Percentiles rank a stretch among this genome's conserved stretches.
phyloP scores from a whole-genome alignment of 148 eudicot species.

The Simmondsia chinensis region DNA sequence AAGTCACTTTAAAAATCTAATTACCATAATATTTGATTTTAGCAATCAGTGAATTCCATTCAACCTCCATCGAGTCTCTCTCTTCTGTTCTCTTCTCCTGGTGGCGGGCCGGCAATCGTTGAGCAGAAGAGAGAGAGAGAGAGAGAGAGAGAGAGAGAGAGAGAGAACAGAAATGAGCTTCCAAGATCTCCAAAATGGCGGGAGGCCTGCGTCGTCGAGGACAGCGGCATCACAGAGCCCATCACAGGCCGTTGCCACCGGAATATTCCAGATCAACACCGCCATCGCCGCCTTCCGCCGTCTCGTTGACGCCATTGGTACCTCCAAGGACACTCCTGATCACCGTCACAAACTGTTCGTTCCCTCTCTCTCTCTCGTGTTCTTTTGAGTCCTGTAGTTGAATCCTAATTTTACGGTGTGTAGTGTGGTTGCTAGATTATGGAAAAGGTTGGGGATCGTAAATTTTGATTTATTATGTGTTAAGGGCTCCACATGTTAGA shows the following conservation, averaged over 20 bases:
- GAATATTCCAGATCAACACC: conserved; percentile 64
- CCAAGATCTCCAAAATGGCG: conserved; percentile 46
- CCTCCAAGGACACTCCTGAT: conserved; percentile 54
- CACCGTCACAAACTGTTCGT: conserved; percentile 56
- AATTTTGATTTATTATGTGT: not conserved
- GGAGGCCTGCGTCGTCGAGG: conserved; percentile 19
- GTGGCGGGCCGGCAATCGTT: conserved; percentile 1
- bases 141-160: not conserved
- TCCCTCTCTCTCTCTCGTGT: not conserved
- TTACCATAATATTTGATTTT: too few relatives aligned
- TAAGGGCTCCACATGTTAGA: too few relatives aligned
- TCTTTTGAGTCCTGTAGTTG: not conserved
- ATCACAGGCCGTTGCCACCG: conserved; percentile 48
- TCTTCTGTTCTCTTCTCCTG: not conserved
- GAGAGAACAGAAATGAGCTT: conserved; percentile 33
- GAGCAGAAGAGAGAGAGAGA: not conserved
- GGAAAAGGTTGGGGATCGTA: too few relatives aligned
- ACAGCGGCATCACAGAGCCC: conserved; percentile 20
- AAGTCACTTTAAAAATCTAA: too few relatives aligned
- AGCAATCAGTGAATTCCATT: too few relatives aligned
- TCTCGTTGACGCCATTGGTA: conserved; percentile 43
- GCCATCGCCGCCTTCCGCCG: conserved; percentile 47
- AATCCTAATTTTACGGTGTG: not conserved
- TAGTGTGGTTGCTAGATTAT: too few relatives aligned
- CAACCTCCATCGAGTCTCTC: not conserved